phyloP scores from a whole-genome alignment of 306 rosid genomes.

The Spatholobus suberectus region DNA sequence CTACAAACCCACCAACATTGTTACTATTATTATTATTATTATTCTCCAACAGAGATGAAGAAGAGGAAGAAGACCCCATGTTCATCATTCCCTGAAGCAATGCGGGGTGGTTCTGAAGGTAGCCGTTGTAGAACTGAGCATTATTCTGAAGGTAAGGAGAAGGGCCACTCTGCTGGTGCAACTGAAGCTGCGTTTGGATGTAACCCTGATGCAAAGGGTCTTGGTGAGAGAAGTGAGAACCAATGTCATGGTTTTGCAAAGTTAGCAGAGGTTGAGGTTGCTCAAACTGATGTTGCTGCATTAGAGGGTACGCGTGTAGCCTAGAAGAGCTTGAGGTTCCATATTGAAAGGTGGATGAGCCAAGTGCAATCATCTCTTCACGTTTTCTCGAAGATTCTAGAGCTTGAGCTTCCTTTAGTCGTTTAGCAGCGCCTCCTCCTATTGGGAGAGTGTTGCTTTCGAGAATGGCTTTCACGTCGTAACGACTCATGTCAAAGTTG shows the following conservation, averaged over 20 bases:
- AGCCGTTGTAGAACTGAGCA: conserved; percentile 58
- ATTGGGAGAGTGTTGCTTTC: conserved; percentile 95
- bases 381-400: conserved; percentile 83
- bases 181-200: conserved; percentile 83
- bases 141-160: conserved; percentile 35
- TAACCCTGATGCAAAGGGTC: conserved; percentile 68
- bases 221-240: conserved; percentile 47
- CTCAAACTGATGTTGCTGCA: conserved; percentile 60
- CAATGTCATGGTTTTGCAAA: conserved; percentile 70
- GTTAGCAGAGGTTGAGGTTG: conserved; percentile 67
- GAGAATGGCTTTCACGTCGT: conserved; percentile 87
- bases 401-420: conserved; percentile 95
- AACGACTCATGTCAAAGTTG: conserved; percentile 95
- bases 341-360: conserved; percentile 64
- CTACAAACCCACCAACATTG: background rate
- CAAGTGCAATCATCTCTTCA: conserved; percentile 79
- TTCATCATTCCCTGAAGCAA: conserved; percentile 83
- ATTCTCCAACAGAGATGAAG: conserved; percentile 58
- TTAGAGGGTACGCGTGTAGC: conserved; percentile 62
- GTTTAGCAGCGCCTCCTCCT: conserved; percentile 93
- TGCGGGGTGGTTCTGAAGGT: conserved; percentile 74
- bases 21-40: background rate
- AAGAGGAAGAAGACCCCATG: conserved; percentile 58
- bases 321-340: conserved; percentile 52
- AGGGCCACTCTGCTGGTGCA: conserved; percentile 62